Evolutionary conservation across 2,329 filamentous ascomycete species (phyloP).

Genomic region (Pyrenophora seminiperda): DNA sequence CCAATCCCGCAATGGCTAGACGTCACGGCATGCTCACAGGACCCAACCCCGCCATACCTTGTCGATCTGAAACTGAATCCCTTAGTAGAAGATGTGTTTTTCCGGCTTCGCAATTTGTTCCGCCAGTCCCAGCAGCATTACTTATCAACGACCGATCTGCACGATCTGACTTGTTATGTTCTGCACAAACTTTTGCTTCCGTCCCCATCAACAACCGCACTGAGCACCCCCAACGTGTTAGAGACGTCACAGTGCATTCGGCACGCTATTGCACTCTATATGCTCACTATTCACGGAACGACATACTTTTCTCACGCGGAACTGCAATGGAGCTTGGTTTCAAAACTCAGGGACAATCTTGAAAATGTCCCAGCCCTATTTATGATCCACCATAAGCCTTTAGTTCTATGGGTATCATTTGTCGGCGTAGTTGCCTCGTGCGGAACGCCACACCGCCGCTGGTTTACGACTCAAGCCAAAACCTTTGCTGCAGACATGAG

Average conservation of each 20-base stretch:
- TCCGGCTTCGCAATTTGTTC: constrained; percentile 54
- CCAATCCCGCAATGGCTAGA: constrained; percentile 58
- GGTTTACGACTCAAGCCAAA: background rate
- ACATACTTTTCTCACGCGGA: constrained; percentile 61
- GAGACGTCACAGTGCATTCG: constrained; percentile 46
- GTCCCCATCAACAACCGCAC: constrained; percentile 1
- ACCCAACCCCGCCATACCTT: constrained; percentile 14
- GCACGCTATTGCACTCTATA: constrained; percentile 56
- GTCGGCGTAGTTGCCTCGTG: constrained; percentile 1
- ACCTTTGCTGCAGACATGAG: no score
- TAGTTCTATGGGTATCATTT: constrained; percentile 3
- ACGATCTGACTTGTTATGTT: constrained; percentile 62
- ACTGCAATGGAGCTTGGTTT: constrained; percentile 20
- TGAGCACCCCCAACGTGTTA: constrained; percentile 17
- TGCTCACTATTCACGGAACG: constrained; percentile 60
- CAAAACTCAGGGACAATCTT: constrained; percentile 19
- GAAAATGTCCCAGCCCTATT: background rate
- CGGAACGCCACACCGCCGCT: background rate
- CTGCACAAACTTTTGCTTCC: constrained; percentile 56
- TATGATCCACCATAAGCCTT: background rate
- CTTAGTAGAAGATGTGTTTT: constrained; percentile 47
- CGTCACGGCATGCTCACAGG: constrained; percentile 15
- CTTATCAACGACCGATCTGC: constrained; percentile 53
- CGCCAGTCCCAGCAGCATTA: constrained; percentile 34
- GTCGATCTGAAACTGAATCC: constrained; percentile 41